Conservation (phyloP, 305 asterid genomes). For the Rubia occidens region DNA sequence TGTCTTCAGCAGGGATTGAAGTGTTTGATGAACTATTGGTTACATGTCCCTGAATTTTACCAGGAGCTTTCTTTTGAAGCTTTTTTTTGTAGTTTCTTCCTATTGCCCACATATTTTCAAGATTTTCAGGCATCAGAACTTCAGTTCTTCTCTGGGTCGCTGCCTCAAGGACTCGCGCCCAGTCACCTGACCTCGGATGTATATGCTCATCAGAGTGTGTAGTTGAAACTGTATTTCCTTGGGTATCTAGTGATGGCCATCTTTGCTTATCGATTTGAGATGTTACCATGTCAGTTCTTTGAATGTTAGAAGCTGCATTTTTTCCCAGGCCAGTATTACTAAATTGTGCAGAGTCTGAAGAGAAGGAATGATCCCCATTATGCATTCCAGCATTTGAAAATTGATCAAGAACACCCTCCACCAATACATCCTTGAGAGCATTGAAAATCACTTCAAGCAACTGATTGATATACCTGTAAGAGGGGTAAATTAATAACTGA, state of each 20-base stretch:
- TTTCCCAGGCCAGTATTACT: constrained; percentile 35
- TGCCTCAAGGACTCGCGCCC: constrained; percentile 88
- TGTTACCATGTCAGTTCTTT: constrained; percentile 28
- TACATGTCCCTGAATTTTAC: constrained; percentile 32
- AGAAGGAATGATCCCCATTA: constrained; percentile 26
- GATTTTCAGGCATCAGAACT: constrained; percentile 96
- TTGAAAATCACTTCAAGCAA: constrained; percentile 69
- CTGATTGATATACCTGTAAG: constrained; percentile 77
- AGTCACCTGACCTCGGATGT: constrained; percentile 55
- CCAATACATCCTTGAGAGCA: constrained; percentile 45
- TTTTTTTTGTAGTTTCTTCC: constrained; percentile 92
- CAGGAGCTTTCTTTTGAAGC: constrained; percentile 39
- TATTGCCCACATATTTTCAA: constrained; percentile 94
- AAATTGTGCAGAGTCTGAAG: constrained; percentile 35
- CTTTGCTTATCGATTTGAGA: constrained; percentile 36
- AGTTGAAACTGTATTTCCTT: constrained; percentile 31
- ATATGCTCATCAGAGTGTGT: constrained; percentile 33
- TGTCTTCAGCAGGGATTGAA: constrained; percentile 23
- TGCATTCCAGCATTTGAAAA: constrained; percentile 35
- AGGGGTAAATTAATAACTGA: constrained; percentile 5
- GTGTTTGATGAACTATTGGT: constrained; percentile 26
- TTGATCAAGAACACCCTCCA: constrained; percentile 33
- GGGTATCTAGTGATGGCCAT: constrained; percentile 27
- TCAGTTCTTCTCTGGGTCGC: constrained; percentile 97
- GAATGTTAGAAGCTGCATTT: constrained; percentile 25